A percentile compares a stretch with the other conserved stretches of the same genome.
Conservation (phyloP, 2,329 filamentous ascomycete genomes). For the Venturia aucupariae region DNA sequence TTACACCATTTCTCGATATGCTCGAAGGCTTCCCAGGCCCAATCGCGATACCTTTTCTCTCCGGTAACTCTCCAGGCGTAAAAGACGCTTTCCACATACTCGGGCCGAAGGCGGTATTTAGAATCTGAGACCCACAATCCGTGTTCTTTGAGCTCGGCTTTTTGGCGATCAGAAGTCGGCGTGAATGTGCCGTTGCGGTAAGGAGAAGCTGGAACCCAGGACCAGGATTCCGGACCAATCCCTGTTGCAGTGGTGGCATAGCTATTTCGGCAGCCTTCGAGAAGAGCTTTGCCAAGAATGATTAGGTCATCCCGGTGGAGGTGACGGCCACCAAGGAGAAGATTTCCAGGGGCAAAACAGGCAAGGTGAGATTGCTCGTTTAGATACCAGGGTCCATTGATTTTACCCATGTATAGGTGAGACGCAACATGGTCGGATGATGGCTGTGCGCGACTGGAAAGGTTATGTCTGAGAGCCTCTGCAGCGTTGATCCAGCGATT, state of each 20-base stretch:
- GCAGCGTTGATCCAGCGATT: slow-evolving; percentile 27
- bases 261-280: slow-evolving; percentile 32
- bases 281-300: slow-evolving; percentile 29
- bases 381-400: slow-evolving; percentile 23
- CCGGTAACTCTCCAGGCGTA: slow-evolving; percentile 34
- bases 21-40: slow-evolving; percentile 34
- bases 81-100: slow-evolving; percentile 33
- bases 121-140: slow-evolving; percentile 29
- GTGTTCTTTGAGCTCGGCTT: slow-evolving; percentile 22
- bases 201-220: slow-evolving; percentile 30
- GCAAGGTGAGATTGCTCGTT: slow-evolving; percentile 33
- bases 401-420: slow-evolving; percentile 32
- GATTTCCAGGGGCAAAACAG: slow-evolving; percentile 31
- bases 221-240: slow-evolving; percentile 31
- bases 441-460: slow-evolving; percentile 29
- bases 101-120: slow-evolving; percentile 28
- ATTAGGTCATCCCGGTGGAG: slow-evolving; percentile 26
- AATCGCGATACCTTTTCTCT: slow-evolving; percentile 30
- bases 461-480: slow-evolving; percentile 27
- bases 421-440: slow-evolving; percentile 25
- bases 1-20: slow-evolving; percentile 30
- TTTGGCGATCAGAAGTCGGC: slow-evolving; percentile 23
- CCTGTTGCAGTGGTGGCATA: slow-evolving; percentile 29
- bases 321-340: slow-evolving; percentile 30
- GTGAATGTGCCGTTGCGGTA: slow-evolving; percentile 24